Conservation (phyloP, 177 flowering plant species). For the Telopea speciosissima region DNA sequence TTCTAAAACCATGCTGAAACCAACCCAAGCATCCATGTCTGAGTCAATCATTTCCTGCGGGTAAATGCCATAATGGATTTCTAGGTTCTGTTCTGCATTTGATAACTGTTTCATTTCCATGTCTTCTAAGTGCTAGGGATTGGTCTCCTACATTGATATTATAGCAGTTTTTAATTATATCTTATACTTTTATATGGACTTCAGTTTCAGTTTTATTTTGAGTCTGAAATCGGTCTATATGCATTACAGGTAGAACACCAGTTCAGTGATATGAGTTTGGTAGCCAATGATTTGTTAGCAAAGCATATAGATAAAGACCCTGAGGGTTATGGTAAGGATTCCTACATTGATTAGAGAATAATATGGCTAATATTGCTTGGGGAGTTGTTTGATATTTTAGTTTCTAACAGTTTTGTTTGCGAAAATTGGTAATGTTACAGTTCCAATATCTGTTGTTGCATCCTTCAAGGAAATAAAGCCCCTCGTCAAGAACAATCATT, state of each 20-base stretch:
- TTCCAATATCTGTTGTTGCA: constrained; percentile 69
- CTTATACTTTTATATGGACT: no score
- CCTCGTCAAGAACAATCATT: constrained; percentile 42
- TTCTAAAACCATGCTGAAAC: background rate
- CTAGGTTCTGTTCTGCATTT: background rate
- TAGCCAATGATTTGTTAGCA: constrained; percentile 55
- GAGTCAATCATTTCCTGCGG: background rate
- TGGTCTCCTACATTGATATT: background rate
- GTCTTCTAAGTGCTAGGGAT: background rate
- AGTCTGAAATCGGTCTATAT: no score
- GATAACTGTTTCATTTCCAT: background rate
- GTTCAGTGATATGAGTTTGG: constrained; percentile 68
- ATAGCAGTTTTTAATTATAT: no score
- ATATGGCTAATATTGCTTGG: background rate
- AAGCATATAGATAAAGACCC: constrained; percentile 65
- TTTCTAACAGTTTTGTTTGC: background rate
- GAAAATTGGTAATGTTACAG: constrained; percentile 31
- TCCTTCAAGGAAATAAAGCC: constrained; percentile 78
- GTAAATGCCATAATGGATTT: background rate
- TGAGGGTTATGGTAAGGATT: constrained; percentile 63
- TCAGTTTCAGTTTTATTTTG: no score
- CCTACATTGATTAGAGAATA: background rate
- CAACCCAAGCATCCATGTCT: background rate
- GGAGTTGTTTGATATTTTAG: background rate
- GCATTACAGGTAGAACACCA: constrained; percentile 61